Base-by-base conservation (phyloP, 371 early-diverging fungal genomes). In the Rhizopus arrhizus region DNA sequence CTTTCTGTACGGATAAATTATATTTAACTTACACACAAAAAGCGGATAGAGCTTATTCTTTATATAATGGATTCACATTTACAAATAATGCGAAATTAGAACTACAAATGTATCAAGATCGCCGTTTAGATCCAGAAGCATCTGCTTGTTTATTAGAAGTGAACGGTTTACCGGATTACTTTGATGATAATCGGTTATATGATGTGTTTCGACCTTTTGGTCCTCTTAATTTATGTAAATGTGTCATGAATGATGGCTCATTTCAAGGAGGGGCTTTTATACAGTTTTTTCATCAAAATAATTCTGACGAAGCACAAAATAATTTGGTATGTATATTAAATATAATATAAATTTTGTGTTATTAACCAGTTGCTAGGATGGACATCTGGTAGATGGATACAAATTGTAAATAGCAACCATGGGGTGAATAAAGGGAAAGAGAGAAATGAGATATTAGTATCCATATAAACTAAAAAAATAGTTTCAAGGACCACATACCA, bases 161-260 rank as follows among this genome's bases (percentile, higher is more conserved):
- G 15, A 68, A 65, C 42, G 48, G 67, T n/a, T 53, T 80, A 31
- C 66, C 70, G 38, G 59, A 47, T 16, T 56, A 64, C 43, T 68
- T 63, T 15, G 70, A 68, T 36, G 70, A 77, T 40, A 67, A 61
- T 43, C 43, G 49, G 12, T 31, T 80, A 7, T 75, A 68, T 55
- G 61, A 75, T 46, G 28, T 72, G 5, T 77, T 80, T 47, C 72
- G 71, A 50, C 61, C 69, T 3, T 80, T 58, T 64, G 81, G 81
- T n/a, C 74, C 81, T 15, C 57, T 80, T 9, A 66, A 68, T 52
- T 55, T 69, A 13, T 70, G 71, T 38, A 71, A 68, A 54, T 47
- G 73, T 35, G 51, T 66, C 9, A 34, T 61, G 54, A 68, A 74
- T 41, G 48, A 58, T 8, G 62, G 65, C 29, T 56, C 47, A 8